Evolutionary conservation across 78 protist species (phyloP), one percentile per base, ranked within the genome.

Genomic region (Dictyostelium brefeldianum): DNA sequence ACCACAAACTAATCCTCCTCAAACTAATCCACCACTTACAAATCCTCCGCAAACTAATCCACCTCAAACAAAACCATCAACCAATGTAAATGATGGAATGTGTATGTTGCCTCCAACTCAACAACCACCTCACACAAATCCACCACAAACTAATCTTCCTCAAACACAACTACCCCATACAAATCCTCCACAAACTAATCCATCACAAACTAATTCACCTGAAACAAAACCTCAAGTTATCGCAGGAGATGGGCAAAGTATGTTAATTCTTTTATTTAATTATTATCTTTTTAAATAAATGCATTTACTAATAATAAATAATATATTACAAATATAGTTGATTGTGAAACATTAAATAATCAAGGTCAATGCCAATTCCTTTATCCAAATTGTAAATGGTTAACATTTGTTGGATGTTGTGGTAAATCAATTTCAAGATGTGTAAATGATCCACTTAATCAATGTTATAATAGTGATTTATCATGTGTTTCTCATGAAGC

Each of bases 361-460:
- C 83, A 80, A 51, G 74, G 62, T 59, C 31, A 36, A 59, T 80
- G 85, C 22, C 36, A 56, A 22, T 22, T 15, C 2, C 15, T 59
- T 41, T 80, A 43, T 27, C 85, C 85, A 43, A 36, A 41, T 41
- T 80, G 85, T 80, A 80, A 80, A 59, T 80, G 85, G 85, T 12
- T 80, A 43, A 43, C 85, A 46, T 80, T n/a, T 22, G 27, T 25
- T n/a, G 71, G 77, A 10, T 80, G 85, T 62, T 80, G 85, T 62
- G 85, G 85, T 22, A 25, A 80, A 10, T 14, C 9, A 36, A 22
- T 59, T 59, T 31, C 46, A 17, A 51, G 9, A 15, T 80, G 85
- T 46, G 5, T 62, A 41, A 43, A 27, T 59, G 85, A 80, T 80
- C 74, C 75, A 56, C 7, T 31, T 0, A 59, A 59, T 22, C 14